Percentiles rank a stretch among this genome's conserved stretches.
These are phyloP conservation scores for Plasmodium coatneyi DNA, from an alignment of 169 alveolate genomes.

Conservation along the genomic window DNA sequence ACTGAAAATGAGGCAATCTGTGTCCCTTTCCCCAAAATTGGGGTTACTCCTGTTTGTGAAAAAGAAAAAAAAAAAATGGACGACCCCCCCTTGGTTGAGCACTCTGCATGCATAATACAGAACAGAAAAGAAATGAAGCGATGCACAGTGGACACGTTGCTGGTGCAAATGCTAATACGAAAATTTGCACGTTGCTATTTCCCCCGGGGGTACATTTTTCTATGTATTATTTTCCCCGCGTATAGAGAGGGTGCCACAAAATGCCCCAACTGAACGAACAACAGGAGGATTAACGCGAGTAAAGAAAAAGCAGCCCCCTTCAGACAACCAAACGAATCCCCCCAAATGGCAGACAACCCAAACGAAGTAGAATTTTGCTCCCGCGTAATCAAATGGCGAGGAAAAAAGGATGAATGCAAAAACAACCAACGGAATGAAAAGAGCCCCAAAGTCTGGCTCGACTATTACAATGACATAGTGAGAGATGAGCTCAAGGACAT, in stretches of 20 bases:
- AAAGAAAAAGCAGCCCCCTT: background rate
- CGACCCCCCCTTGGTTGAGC: background rate
- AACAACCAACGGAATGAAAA: background rate
- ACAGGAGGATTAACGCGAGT: background rate
- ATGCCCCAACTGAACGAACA: constrained; percentile 20
- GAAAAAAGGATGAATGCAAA: background rate
- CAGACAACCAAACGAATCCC: background rate
- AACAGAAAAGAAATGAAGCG: background rate
- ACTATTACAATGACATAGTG: constrained; percentile 36
- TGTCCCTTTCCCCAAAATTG: background rate
- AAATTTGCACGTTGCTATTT: background rate
- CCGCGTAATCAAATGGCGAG: constrained; percentile 30
- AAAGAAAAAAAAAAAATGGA: background rate
- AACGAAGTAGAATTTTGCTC: constrained; percentile 60
- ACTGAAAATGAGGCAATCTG: background rate
- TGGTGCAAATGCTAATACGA: background rate
- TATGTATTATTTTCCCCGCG: background rate
- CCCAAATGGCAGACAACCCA: constrained; percentile 16
- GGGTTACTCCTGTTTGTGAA: background rate
- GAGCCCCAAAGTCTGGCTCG: constrained; percentile 44
- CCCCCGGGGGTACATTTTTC: background rate
- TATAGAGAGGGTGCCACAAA: background rate
- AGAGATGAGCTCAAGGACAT: constrained; percentile 37
- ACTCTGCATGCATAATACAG: constrained; percentile 5
- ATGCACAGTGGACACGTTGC: background rate